Percentiles rank a stretch among this genome's conserved stretches.
Conservation (phyloP, 2,329 filamentous ascomycete genomes). For the Pleomassaria siparia region DNA sequence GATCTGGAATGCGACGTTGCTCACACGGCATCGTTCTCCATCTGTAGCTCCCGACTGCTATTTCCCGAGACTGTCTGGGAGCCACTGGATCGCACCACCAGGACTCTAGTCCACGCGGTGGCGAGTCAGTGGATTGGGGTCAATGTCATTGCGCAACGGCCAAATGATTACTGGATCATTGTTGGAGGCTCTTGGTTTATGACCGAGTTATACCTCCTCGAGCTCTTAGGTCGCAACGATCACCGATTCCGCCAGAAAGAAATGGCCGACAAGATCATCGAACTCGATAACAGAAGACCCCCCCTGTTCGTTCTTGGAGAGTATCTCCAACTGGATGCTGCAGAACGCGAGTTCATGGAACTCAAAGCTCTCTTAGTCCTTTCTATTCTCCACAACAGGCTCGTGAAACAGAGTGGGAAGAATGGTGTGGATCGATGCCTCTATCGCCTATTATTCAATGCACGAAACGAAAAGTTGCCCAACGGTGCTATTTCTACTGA, state of each 20-base stretch:
- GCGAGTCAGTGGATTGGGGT: constrained; percentile 95
- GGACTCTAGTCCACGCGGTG: constrained; percentile 78
- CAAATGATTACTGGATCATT: constrained; percentile 83
- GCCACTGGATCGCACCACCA: constrained; percentile 76
- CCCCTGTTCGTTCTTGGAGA: constrained; percentile 80
- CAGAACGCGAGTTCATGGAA: constrained; percentile 86
- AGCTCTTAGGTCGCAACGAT: constrained; percentile 90
- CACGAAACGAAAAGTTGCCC: constrained; percentile 75
- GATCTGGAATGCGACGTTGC: constrained; percentile 76
- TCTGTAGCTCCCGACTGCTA: constrained; percentile 83
- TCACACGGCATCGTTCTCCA: constrained; percentile 77
- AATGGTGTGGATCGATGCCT: constrained; percentile 83
- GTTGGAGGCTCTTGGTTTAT: constrained; percentile 92
- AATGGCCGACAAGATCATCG: constrained; percentile 77
- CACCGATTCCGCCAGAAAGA: constrained; percentile 88
- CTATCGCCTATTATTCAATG: constrained; percentile 80
- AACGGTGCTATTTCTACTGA: constrained; percentile 72
- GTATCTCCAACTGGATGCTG: constrained; percentile 74
- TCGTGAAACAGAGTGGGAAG: constrained; percentile 85
- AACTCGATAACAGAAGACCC: constrained; percentile 78
- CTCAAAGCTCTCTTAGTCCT: constrained; percentile 89
- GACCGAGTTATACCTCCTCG: constrained; percentile 88
- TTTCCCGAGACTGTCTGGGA: constrained; percentile 86
- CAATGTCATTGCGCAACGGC: constrained; percentile 81
- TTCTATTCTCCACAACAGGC: constrained; percentile 87